These are phyloP conservation scores for Ophiostoma perfectum DNA, from an alignment of 2,329 filamentous ascomycete species.

Conservation along the genomic window DNA sequence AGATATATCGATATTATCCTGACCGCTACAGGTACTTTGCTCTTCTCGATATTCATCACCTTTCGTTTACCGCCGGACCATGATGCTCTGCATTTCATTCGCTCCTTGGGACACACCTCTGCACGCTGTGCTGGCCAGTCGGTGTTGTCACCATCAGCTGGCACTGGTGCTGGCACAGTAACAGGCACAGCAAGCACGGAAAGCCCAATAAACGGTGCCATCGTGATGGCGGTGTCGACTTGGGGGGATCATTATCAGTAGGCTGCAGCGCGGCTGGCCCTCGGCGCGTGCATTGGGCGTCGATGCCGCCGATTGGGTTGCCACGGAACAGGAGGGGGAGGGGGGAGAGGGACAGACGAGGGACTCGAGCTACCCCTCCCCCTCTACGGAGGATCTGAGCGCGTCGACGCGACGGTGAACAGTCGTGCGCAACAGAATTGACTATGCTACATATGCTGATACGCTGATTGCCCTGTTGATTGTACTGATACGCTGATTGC, in stretches of 20 bases:
- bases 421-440: no score
- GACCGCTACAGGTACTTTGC: neutral
- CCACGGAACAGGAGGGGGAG: constrained; percentile 5
- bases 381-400: neutral
- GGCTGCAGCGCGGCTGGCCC: neutral
- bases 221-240: no score
- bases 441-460: no score
- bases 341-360: neutral
- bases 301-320: constrained; percentile 11
- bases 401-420: constrained; percentile 5
- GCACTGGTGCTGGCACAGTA: neutral
- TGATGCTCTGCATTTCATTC: neutral
- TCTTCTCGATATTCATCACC: neutral
- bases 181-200: neutral
- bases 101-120: neutral
- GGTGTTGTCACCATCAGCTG: constrained; percentile 11
- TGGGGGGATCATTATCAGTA: no score
- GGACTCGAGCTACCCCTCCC: constrained; percentile 5
- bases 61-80: constrained; percentile 9
- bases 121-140: constrained; percentile 13
- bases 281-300: constrained; percentile 15
- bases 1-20: neutral
- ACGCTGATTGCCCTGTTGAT: no score
- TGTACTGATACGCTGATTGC: no score
- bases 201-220: no score